Percentiles rank a stretch among this genome's conserved stretches.
These are phyloP conservation scores for Solanum paucissectum DNA, from an alignment of 257 asterid genomes.

Conservation along the genomic window DNA sequence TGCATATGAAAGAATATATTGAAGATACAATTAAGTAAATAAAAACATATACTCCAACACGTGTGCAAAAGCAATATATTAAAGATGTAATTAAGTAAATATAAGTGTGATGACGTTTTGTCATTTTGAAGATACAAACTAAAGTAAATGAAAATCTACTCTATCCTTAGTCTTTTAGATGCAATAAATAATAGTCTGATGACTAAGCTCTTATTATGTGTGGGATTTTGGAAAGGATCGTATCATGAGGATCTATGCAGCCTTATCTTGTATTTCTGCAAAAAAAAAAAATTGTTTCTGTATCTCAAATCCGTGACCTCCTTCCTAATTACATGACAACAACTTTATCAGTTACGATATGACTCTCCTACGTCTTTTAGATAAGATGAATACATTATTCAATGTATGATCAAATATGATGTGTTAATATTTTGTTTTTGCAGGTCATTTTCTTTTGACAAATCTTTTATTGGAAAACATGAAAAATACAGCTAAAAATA, in stretches of 20 bases:
- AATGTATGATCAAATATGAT: neutral
- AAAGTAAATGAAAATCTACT: neutral
- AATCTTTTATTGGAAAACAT: slow-evolving; percentile 19
- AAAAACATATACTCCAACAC: neutral
- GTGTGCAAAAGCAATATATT: neutral
- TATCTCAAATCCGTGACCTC: neutral
- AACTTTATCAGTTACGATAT: neutral
- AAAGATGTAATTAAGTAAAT: neutral
- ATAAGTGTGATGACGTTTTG: neutral
- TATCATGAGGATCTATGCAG: neutral
- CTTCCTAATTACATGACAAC: neutral
- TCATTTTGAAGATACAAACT: neutral
- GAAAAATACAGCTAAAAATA: slow-evolving; percentile 40
- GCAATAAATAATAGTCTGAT: neutral
- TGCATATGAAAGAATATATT: neutral
- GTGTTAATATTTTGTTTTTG: neutral
- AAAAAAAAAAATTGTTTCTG: neutral
- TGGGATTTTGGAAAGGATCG: neutral
- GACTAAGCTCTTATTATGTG: neutral
- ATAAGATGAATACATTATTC: neutral
- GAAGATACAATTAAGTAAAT: neutral
- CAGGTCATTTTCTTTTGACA: neutral
- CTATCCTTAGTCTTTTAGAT: neutral
- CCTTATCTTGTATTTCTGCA: neutral
- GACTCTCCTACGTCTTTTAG: neutral